phyloP scores from a whole-genome alignment of 2,329 filamentous ascomycete species.

The Calonectria honghensis region DNA sequence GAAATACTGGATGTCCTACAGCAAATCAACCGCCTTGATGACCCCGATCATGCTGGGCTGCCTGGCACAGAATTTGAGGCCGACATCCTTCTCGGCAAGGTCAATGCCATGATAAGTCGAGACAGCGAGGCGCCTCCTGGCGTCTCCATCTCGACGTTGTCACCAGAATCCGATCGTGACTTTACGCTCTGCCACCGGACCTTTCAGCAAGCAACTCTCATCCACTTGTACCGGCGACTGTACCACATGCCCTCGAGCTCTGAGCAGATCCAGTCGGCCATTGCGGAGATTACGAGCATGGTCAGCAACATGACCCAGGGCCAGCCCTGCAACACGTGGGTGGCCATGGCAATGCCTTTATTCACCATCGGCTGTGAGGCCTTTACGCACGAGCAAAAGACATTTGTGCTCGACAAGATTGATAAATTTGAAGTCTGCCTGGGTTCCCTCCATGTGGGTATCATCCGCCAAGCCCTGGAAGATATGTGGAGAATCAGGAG shows the following conservation, averaged over 20 bases:
- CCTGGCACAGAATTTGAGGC: conserved; percentile 31
- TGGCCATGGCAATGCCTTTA: conserved; percentile 57
- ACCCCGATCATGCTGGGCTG: rapidly evolving
- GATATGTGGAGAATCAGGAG: conserved; percentile 55
- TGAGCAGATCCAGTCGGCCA: conserved; percentile 43
- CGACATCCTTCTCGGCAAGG: conserved; percentile 48
- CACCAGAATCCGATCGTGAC: conserved; percentile 50
- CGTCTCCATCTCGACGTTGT: conserved; percentile 48
- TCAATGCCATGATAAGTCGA: conserved; percentile 53
- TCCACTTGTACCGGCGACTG: conserved; percentile 52
- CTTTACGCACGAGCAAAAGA: conserved; percentile 45
- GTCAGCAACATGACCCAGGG: conserved; percentile 55
- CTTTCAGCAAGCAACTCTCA: conserved; percentile 55
- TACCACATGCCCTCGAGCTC: conserved; percentile 49
- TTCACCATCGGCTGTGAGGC: conserved; percentile 56
- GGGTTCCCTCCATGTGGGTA: conserved; percentile 53
- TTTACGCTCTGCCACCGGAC: conserved; percentile 54
- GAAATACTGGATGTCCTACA: conserved; percentile 53
- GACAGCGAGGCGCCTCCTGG: conserved; percentile 46
- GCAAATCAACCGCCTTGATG: conserved; percentile 45
- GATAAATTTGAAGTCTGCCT: conserved; percentile 53
- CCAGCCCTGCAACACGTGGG: conserved; percentile 56
- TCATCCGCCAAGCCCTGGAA: conserved; percentile 51
- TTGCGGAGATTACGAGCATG: conserved; percentile 48
- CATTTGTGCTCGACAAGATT: conserved; percentile 52